Conservation (phyloP, 2,329 filamentous ascomycete species). For the Venturia effusa region DNA sequence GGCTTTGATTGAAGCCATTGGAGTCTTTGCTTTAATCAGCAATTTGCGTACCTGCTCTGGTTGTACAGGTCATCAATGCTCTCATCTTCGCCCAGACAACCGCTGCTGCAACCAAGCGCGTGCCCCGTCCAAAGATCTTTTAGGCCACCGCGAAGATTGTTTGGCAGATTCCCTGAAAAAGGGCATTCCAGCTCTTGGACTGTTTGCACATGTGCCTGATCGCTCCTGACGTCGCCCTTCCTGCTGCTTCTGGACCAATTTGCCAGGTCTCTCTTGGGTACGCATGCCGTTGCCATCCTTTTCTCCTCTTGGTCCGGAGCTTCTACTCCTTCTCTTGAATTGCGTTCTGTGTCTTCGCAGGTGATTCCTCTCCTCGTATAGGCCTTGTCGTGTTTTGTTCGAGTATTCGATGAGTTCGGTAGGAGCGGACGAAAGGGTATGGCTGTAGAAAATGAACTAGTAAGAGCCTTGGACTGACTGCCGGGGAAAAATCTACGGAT, state of each 20-base stretch:
- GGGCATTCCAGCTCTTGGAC: conserved; percentile 28
- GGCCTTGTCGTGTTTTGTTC: conserved; percentile 29
- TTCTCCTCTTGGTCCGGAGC: conserved; percentile 1
- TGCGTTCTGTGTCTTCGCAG: conserved; percentile 20
- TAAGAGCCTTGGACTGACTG: too few species aligned
- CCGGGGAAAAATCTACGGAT: conserved; percentile 16
- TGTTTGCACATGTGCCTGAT: conserved; percentile 25
- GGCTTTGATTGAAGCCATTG: conserved; percentile 27
- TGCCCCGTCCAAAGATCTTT: conserved; percentile 12
- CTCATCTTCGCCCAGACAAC: conserved; percentile 19
- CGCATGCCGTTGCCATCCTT: background rate
- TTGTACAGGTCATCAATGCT: conserved; percentile 22
- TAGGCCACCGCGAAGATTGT: conserved; percentile 9
- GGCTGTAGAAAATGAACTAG: background rate
- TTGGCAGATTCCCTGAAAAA: conserved; percentile 27
- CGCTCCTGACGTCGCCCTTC: conserved; percentile 23
- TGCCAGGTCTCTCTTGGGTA: conserved; percentile 7
- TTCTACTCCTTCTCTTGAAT: conserved; percentile 14
- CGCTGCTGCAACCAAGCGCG: conserved; percentile 13
- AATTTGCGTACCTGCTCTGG: conserved; percentile 22
- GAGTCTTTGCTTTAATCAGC: conserved; percentile 24
- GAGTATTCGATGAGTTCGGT: conserved; percentile 29
- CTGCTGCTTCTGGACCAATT: conserved; percentile 10
- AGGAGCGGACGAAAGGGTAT: conserved; percentile 26
- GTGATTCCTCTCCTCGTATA: conserved; percentile 30